Base-by-base conservation (phyloP, 768 basidiomycete species). In the Hericium erinaceus region DNA sequence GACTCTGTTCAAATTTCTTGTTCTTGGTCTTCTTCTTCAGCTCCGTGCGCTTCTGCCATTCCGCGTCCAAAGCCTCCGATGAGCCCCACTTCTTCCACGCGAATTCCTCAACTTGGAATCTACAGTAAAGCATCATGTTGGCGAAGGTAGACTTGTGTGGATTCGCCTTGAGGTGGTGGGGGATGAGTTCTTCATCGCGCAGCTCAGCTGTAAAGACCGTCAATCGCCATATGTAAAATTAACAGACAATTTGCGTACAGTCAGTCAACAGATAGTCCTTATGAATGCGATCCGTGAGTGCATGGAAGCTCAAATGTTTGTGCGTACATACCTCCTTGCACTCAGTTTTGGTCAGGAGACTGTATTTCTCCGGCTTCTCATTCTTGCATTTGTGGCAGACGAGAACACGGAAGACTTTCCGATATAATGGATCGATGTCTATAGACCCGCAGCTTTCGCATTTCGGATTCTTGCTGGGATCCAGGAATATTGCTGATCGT, bases 61-160 rank as follows among this genome's bases (percentile, higher is more conserved):
- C 95, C 6, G 78, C 80, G 65, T 98, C 95, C 51, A 99, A 71
- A 10, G 83, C 92, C 69, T 97, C 94, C 9, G 91, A 80, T 1
- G 92, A 90, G 0, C 93, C 95, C 97, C 97, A 99, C 72, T 99
- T 99, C 68, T 90, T 86, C 88, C 87, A 97, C 4, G 97, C 95
- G 71, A 95, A 98, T 48, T 86, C 90, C 69, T 99, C 97, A 2
- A 97, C 92, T 69, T 98, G 95, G 66, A 76, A 87, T 38, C 97
- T 84, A 4, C 98, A 77, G 72, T 89, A 98, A 20, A 99, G 79
- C 97, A 98, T 98, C 97, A 98, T 98, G 75, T 98, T 99, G 39
- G 90, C 89, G 67, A 90, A 98, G 0, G 92, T 95, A 11, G 93
- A 89, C 62, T 90, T 88, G 74, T 97, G 94, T 3, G 92, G 95